Evolutionary conservation across 371 early-diverging fungal species (phyloP).

Genomic region (Saksenaea vasiformis): DNA sequence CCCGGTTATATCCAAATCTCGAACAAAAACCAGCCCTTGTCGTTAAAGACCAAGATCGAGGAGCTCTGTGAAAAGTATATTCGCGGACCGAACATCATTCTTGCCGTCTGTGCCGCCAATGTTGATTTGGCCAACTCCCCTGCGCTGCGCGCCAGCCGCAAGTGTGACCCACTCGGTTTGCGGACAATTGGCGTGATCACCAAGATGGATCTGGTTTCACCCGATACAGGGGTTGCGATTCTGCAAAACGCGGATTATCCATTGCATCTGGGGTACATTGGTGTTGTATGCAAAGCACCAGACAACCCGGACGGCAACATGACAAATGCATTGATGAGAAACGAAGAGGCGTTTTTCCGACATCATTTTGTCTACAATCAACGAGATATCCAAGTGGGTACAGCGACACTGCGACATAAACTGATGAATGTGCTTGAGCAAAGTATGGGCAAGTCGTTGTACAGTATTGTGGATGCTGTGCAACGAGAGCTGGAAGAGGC

Average conservation of each 20-base stretch:
- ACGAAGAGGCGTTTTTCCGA: constrained; percentile 73
- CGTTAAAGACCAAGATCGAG: constrained; percentile 91
- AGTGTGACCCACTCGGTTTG: constrained; percentile 91
- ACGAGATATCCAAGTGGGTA: constrained; percentile 79
- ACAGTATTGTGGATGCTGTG: constrained; percentile 84
- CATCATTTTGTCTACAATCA: constrained; percentile 63
- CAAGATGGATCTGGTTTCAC: constrained; percentile 97
- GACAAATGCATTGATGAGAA: constrained; percentile 66
- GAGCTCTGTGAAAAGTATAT: constrained; percentile 95
- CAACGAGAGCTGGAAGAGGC: constrained; percentile 93
- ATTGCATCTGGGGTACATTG: constrained; percentile 95
- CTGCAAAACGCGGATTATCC: constrained; percentile 92
- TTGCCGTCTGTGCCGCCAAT: constrained; percentile 98
- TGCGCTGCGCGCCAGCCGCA: constrained; percentile 90
- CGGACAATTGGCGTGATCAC: constrained; percentile 99
- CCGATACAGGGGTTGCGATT: constrained; percentile 79
- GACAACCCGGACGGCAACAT: constrained; percentile 47
- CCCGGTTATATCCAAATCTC: constrained; percentile 99
- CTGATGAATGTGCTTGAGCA: constrained; percentile 90
- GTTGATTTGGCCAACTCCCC: constrained; percentile 99
- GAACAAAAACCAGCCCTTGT: constrained; percentile 91
- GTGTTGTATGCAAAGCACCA: constrained; percentile 90
- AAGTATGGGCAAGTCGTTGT: constrained; percentile 86
- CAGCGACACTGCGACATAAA: constrained; percentile 76
- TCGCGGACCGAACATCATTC: constrained; percentile 90